phyloP scores from a whole-genome alignment of 2,329 filamentous ascomycete species.

The Ophiostoma montium region DNA sequence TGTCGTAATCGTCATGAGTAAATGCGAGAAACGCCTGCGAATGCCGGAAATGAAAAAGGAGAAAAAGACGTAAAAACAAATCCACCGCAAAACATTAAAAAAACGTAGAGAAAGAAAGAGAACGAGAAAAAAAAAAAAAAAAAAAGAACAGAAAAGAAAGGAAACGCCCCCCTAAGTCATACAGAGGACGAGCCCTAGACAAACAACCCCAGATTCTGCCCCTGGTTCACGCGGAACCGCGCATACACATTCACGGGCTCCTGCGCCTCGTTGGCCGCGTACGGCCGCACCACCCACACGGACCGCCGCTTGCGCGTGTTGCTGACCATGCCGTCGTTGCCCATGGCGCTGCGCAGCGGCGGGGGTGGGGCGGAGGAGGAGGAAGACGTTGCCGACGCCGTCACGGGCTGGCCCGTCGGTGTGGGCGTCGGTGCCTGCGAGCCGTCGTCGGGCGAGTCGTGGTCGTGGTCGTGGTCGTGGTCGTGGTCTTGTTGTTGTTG shows the following conservation, averaged over 20 bases:
- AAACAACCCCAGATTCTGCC: constrained; percentile 16
- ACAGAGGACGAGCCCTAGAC: constrained; percentile 7
- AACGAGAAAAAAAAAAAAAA: no score
- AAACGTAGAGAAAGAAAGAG: no score
- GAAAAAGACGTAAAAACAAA: no score
- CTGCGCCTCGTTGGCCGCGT: constrained; percentile 14
- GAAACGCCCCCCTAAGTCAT: neutral
- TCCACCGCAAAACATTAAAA: no score
- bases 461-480: constrained; percentile 9
- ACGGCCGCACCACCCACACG: constrained; percentile 19
- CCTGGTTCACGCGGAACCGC: constrained; percentile 14
- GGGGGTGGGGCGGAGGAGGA: neutral
- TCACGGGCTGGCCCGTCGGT: neutral
- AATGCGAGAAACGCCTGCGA: no score
- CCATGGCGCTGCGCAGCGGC: neutral
- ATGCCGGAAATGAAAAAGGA: neutral
- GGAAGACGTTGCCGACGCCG: no score
- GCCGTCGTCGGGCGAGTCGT: constrained; percentile 9
- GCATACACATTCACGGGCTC: constrained; percentile 17
- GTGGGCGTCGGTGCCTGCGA: neutral
- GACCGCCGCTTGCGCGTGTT: constrained; percentile 13
- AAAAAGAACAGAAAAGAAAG: neutral
- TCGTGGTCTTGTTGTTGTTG: no score
- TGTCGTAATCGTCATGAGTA: no score
- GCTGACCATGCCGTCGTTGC: constrained; percentile 1